These are phyloP conservation scores for Acacia acuminata DNA, from an alignment of 306 rosid species.

Conservation along the genomic window DNA sequence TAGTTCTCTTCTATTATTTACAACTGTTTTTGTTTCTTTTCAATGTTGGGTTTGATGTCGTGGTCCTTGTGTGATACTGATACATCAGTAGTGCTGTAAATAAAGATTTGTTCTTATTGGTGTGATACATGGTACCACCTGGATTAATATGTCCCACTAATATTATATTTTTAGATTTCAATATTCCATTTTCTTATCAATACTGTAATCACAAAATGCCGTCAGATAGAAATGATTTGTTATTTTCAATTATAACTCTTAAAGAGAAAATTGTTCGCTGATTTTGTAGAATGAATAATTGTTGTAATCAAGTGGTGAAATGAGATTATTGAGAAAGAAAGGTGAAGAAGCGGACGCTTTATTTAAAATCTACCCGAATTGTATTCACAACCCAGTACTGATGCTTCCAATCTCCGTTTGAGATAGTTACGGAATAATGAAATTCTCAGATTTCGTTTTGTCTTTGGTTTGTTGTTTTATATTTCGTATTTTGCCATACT, in stretches of 20 bases:
- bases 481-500: slow-evolving; percentile 2
- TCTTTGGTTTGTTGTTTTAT: background rate
- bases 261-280: slow-evolving; percentile 1
- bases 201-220: slow-evolving; percentile 7
- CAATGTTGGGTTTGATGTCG: background rate
- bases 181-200: background rate
- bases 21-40: background rate
- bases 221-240: slow-evolving; percentile 2
- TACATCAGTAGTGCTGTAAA: background rate
- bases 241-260: slow-evolving; percentile 1
- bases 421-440: slow-evolving; percentile 11
- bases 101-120: background rate
- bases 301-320: slow-evolving; percentile 11
- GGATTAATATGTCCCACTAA: background rate
- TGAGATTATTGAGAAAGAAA: background rate
- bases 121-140: background rate
- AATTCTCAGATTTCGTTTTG: background rate
- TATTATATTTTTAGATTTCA: background rate
- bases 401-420: slow-evolving; percentile 2
- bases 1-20: background rate
- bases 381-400: slow-evolving; percentile 10
- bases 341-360: background rate
- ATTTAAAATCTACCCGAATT: slow-evolving; percentile 7
- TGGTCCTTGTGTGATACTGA: background rate
- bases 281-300: background rate